These are phyloP conservation scores for Penicillium malachiteum DNA, from an alignment of 495 filamentous ascomycete species.

Conservation along the genomic window DNA sequence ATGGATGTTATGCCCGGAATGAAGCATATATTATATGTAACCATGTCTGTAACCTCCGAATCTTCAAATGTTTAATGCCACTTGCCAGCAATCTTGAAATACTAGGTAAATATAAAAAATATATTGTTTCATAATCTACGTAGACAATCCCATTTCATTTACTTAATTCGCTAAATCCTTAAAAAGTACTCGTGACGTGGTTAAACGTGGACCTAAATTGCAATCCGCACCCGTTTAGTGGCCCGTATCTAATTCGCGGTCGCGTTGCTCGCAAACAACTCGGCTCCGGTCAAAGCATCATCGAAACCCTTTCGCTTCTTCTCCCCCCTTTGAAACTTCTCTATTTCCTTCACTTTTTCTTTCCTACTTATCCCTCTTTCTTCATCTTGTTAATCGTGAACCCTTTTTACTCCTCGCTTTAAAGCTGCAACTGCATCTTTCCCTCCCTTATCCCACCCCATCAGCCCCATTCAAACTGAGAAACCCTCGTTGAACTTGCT, in stretches of 20 bases:
- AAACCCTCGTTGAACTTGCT: constrained; percentile 16
- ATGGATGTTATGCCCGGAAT: no score
- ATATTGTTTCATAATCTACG: no score
- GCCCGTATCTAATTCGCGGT: constrained; percentile 22
- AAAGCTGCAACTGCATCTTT: not conserved
- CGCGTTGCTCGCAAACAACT: constrained; percentile 35
- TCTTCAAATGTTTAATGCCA: not conserved
- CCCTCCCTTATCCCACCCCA: not conserved
- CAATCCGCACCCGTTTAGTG: constrained; percentile 6
- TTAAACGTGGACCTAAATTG: not conserved
- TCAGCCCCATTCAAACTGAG: constrained; percentile 2
- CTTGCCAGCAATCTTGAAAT: not conserved
- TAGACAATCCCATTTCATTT: no score
- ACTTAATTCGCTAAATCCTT: not conserved
- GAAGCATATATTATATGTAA: no score
- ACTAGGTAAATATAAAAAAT: no score
- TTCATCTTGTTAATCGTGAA: no score
- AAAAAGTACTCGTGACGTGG: not conserved
- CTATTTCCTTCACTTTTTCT: not conserved
- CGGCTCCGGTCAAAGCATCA: constrained; percentile 25
- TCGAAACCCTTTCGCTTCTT: constrained; percentile 13
- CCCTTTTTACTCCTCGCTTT: not conserved
- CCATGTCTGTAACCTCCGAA: not conserved
- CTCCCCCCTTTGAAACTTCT: not conserved
- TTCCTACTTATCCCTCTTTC: not conserved